Evolutionary conservation across 2,329 filamentous ascomycete genomes (phyloP), one percentile per base, ranked within the genome.

Genomic region (Alternaria panax): DNA sequence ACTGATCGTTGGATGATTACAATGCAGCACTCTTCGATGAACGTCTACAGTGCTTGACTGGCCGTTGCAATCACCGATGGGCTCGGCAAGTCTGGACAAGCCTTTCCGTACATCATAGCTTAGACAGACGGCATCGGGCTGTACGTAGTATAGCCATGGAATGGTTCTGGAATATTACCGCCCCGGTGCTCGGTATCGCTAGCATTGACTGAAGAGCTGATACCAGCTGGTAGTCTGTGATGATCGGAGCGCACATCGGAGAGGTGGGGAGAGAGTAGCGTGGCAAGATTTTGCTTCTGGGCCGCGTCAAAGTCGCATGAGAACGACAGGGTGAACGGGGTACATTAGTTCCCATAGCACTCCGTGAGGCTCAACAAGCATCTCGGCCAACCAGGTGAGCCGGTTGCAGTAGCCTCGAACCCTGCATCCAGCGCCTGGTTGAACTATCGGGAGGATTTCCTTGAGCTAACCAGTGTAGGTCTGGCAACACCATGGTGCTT

Each of bases 351-450:
- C 60, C 62, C 64, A 58, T 47, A 50, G 47, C 48, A 59, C 47
- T 58, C 64, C 60, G 58, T 63, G 68, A 68, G 68, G 67, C 68
- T 71, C 66, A 69, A 71, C 68, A 72, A 69, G 67, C 64, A 54
- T 60, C 60, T 69, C 51, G 63, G 57, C 64, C 57, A 56, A 50
- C 48, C 54, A 60, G 38, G 54, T 22, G 34, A 25, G 54, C 57
- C 52, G 59, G 56, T 46, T 45, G 50, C 41, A 2, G 24, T 40
- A 55, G 62, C 54, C 43, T 52, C 38, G 41, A 41, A 38, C 51
- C 22, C 36, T 54, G 41, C 20, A 43, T 18, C 28, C 24, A 42
- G 55, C 59, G 52, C 63, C 59, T 66, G 69, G 69, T 62, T 58
- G 63, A 63, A 69, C 62, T 72, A 57, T 63, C 69, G 69, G 69